Evolutionary conservation across 2,329 filamentous ascomycete species (phyloP), one percentile per base, ranked within the genome.

Genomic region (Cercospora brassicicola): DNA sequence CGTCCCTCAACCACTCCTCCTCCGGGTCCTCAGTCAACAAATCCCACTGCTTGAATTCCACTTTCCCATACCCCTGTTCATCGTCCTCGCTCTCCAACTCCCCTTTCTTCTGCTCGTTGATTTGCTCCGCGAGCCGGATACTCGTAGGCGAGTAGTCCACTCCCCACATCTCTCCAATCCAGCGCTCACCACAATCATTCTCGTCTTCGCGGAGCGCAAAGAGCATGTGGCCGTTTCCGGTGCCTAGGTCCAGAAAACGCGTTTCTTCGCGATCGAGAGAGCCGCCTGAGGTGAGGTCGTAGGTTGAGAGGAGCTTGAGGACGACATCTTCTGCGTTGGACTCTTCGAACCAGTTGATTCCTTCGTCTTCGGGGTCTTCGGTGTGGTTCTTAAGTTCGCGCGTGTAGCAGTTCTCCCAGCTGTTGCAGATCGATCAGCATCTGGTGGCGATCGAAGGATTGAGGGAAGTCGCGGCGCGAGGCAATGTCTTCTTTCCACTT

Each of bases 311-410:
- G 78, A 90, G 93, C 9, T 83, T 79, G 26, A 96, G 81, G 68
- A 96, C 88, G 76, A 94, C 94, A 70, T 89, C 85, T 76, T 97
- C 92, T 69, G 95, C 95, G 76, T 91, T 89, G 33, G 93, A 91
- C 82, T 98, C 95, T 78, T 93, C 91, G 85, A 99, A 99, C 95
- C 95, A 99, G 75, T 95, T 89, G 31, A 93, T 96, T 73, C 94
- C 94, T 68, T 90, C 90, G 83, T 97, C 92, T 66, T 86, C 81
- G 9, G 91, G 88, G 81, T 96, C 88, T 70, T 86, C 79, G 64
- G 87, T 81, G 79, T 94, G 88, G 81, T 95, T 94, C 68, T 82
- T 78, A 63, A 93, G 84, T 79, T 95, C 91, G 72, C 83, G 85
- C 0, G 84, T 83, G 83, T 96, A 95, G 71, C 92, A 87, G 20